Conservation (phyloP, 768 basidiomycete species). For the Mycena rosella region DNA sequence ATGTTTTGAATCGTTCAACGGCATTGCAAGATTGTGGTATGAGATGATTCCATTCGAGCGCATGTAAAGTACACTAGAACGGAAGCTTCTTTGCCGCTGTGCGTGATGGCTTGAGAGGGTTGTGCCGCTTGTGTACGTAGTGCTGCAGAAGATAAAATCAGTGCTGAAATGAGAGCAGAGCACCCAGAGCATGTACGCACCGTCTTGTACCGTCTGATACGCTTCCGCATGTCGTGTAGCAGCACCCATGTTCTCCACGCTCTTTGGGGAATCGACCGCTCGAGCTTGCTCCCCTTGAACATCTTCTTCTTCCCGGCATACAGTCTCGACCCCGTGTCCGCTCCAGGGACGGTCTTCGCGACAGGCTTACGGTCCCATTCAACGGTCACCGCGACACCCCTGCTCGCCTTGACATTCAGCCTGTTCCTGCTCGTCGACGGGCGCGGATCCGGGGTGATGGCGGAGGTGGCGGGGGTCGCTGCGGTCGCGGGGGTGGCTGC, state of each 20-base stretch:
- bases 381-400: conserved; percentile 17
- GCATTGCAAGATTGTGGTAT: too few relatives aligned
- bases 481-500: too few relatives aligned
- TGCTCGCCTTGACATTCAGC: conserved; percentile 12
- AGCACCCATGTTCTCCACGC: conserved; percentile 64
- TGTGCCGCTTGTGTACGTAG: conserved; percentile 64
- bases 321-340: conserved; percentile 70
- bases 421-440: conserved; percentile 1
- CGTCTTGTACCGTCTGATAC: conserved; percentile 74
- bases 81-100: conserved; percentile 69
- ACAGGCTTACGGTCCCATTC: conserved; percentile 61
- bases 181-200: conserved; percentile 53
- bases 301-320: conserved; percentile 85
- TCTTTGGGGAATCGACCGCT: conserved; percentile 66
- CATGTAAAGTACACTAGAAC: conserved; percentile 57
- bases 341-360: conserved; percentile 59
- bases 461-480: too few relatives aligned
- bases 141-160: conserved; percentile 47
- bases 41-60: not conserved
- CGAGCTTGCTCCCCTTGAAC: conserved; percentile 96
- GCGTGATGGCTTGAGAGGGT: conserved; percentile 69
- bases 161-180: conserved; percentile 8
- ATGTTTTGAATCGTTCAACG: too few relatives aligned
- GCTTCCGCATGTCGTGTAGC: conserved; percentile 77
- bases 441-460: too few relatives aligned